These are phyloP conservation scores for Aureobasidium melanogenum DNA, from an alignment of 2,329 filamentous ascomycete genomes.

Conservation along the genomic window DNA sequence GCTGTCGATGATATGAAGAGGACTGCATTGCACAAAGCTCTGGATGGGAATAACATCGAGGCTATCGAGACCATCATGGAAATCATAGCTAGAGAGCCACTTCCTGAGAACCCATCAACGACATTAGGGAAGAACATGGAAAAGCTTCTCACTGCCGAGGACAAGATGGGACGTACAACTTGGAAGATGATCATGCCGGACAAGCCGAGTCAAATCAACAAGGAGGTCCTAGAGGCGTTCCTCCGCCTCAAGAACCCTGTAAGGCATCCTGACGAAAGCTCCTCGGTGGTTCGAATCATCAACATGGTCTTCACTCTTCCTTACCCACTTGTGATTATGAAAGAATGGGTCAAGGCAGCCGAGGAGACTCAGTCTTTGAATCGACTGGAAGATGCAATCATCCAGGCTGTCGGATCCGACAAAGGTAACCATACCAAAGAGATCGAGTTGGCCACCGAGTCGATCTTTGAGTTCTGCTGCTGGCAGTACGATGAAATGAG, in stretches of 20 bases:
- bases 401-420: background rate
- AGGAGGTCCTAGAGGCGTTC: background rate
- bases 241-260: background rate
- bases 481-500: background rate
- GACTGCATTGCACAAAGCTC: background rate
- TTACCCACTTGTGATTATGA: background rate
- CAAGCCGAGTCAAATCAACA: background rate
- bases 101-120: background rate
- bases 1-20: background rate
- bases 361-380: background rate
- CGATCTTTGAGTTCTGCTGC: background rate
- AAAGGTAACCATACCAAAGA: background rate
- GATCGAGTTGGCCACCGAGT: background rate
- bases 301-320: background rate
- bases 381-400: background rate
- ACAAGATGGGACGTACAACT: background rate
- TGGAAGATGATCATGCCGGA: background rate
- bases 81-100: background rate
- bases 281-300: background rate
- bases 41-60: background rate
- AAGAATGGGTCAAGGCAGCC: background rate
- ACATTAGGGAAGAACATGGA: background rate
- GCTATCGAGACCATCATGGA: background rate
- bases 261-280: background rate
- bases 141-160: background rate